Base-by-base conservation (phyloP, 331 rosid species). In the Erythrophleum ivorense region DNA sequence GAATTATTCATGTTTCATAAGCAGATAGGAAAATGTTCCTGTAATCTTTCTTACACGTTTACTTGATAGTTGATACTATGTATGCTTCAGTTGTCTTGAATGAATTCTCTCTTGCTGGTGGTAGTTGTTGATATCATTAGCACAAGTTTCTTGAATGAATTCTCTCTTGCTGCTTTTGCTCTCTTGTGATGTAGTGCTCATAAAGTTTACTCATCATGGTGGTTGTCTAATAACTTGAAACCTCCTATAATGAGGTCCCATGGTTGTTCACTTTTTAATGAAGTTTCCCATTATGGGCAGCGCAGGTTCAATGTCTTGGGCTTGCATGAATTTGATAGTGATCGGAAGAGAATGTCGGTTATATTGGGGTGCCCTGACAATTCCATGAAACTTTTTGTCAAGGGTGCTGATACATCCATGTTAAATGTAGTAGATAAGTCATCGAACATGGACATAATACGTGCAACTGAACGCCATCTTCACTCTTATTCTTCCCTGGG, bases 391-490 rank as follows among this genome's bases (percentile, higher is more conserved):
- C 91, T 92, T 53, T 91, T 95, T 69, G 99, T 93, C 65, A 95
- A 95, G 86, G 99, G 99, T 70, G 99, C 99, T 13, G 99, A 95
- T 86, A 85, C 91, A 64, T 82, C 97, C 63, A 95, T 95, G 97
- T 87, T 95, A 72, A 87, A 79, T 71, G 93, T 93, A 77, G 84
- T 82, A 19, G 85, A 89, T 77, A 92, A 83, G 89, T 80, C 85
- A 31, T 78, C 78, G 59, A 90, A 89, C 87, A 52, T 34, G 59
- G 81, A 81, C 29, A 78, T 88, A 80, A 60, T 89, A 58, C 89
- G 34, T 9, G 81, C 85, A 74, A 95, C 99, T 13, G 87, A 91
- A 87, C 82, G 82, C 64, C 97, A 95, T 84, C 91, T 95, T 73
- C 90, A 91, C 62, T 82, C 92, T 69, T 95, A 93, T 80, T 93